Conservation (phyloP, 495 filamentous ascomycete genomes). For the Penicillium crystallinum region DNA sequence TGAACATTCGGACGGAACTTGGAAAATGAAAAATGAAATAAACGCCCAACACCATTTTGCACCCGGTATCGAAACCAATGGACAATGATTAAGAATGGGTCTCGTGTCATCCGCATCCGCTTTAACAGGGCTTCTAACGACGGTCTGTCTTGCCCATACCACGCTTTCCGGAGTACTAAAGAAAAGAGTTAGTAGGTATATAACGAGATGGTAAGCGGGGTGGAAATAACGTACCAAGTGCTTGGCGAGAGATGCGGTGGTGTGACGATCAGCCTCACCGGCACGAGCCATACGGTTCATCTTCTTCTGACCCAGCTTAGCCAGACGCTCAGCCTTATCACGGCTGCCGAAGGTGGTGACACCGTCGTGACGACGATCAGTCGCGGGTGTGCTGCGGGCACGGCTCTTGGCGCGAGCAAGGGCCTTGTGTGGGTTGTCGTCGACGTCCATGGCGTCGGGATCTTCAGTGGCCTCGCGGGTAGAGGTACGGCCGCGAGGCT, state of each 20-base stretch:
- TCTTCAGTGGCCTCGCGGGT: constrained; percentile 54
- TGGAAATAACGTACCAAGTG: constrained; percentile 66
- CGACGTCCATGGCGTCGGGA: constrained; percentile 83
- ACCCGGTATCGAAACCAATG: constrained; percentile 31
- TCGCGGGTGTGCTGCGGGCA: constrained; percentile 66
- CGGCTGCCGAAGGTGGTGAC: constrained; percentile 45
- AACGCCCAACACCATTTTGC: constrained; percentile 34
- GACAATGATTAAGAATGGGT: constrained; percentile 34
- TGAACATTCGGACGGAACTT: constrained; percentile 7
- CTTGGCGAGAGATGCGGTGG: constrained; percentile 73
- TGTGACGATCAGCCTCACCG: constrained; percentile 95
- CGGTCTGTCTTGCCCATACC: constrained; percentile 55
- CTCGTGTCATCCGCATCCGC: constrained; percentile 22
- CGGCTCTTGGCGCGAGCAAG: constrained; percentile 72
- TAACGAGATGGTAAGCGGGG: background rate
- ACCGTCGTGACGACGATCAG: constrained; percentile 82
- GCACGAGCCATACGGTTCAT: constrained; percentile 97
- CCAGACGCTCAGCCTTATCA: constrained; percentile 74
- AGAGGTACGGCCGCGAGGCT: constrained; percentile 50
- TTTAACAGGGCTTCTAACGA: constrained; percentile 35
- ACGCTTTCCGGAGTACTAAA: constrained; percentile 53
- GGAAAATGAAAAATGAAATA: constrained; percentile 5
- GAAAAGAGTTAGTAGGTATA: constrained; percentile 18
- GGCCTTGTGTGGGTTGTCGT: constrained; percentile 62
- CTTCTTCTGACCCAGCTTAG: constrained; percentile 90